Percentiles rank a stretch among this genome's conserved stretches.
Conservation (phyloP, 2,329 filamentous ascomycete species). For the Beauveria asiatica region DNA sequence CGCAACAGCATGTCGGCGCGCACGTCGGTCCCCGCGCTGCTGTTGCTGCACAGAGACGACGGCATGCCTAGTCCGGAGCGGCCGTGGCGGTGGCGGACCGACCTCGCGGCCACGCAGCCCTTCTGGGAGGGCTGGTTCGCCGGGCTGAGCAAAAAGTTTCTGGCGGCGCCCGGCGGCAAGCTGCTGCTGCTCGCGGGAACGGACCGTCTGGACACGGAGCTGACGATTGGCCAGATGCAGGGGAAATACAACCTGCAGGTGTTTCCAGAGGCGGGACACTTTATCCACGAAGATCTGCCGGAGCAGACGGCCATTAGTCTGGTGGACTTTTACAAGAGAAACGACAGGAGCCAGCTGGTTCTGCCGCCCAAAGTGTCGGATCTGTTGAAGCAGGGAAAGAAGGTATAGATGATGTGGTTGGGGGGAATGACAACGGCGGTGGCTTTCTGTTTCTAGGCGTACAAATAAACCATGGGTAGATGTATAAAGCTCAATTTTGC, state of each 20-base stretch:
- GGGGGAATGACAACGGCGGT: background rate
- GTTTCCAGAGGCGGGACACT: conserved; percentile 90
- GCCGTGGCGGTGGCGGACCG: conserved; percentile 77
- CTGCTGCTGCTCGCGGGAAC: conserved; percentile 79
- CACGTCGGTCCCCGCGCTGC: conserved; percentile 74
- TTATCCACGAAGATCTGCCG: conserved; percentile 90
- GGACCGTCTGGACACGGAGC: conserved; percentile 79
- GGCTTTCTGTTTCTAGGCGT: no score
- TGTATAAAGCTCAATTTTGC: no score
- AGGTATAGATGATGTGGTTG: conserved; percentile 30
- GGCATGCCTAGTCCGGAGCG: conserved; percentile 25
- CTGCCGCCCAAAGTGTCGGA: conserved; percentile 88
- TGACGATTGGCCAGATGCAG: conserved; percentile 97
- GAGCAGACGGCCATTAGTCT: conserved; percentile 79
- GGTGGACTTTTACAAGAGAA: conserved; percentile 85
- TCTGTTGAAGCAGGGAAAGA: conserved; percentile 54
- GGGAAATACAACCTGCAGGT: conserved; percentile 95
- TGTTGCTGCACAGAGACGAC: background rate
- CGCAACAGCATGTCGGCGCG: conserved; percentile 76
- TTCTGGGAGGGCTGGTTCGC: conserved; percentile 95
- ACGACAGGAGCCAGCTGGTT: conserved; percentile 76
- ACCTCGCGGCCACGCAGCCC: conserved; percentile 72
- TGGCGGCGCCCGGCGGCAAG: conserved; percentile 74
- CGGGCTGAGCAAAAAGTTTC: conserved; percentile 80
- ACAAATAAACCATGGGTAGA: no score